A percentile compares a stretch with the other conserved stretches of the same genome.
These are phyloP conservation scores for Kockiozyma suomiensis DNA, from an alignment of 805 yeast genomes.

Conservation along the genomic window DNA sequence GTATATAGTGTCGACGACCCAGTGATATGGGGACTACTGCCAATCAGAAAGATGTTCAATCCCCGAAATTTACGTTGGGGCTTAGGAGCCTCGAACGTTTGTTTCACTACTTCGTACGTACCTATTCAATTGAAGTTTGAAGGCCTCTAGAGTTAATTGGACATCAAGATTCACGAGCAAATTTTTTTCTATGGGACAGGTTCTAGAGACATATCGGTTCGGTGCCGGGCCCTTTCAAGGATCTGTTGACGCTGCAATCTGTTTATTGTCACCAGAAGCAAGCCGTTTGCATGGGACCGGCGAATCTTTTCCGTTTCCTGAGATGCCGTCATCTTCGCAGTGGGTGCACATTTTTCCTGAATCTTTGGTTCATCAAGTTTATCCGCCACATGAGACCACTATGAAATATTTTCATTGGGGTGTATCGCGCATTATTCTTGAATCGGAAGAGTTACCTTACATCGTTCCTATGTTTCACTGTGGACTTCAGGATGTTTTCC, in stretches of 20 bases:
- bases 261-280: slow-evolving; percentile 53
- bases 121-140: background rate
- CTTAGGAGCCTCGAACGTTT: slow-evolving; percentile 87
- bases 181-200: slow-evolving; percentile 86
- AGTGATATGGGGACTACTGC: slow-evolving; percentile 80
- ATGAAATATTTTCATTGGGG: slow-evolving; percentile 98
- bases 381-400: slow-evolving; percentile 77
- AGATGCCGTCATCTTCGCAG: slow-evolving; percentile 23
- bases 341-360: slow-evolving; percentile 98
- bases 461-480: slow-evolving; percentile 81
- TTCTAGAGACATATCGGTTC: slow-evolving; percentile 82
- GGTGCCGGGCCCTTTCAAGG: slow-evolving; percentile 95
- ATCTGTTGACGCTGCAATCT: slow-evolving; percentile 80
- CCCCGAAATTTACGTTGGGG: slow-evolving; percentile 86
- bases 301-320: background rate
- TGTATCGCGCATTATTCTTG: slow-evolving; percentile 77
- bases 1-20: slow-evolving; percentile 78
- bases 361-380: slow-evolving; percentile 82
- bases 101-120: slow-evolving; percentile 57
- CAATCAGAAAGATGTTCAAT: slow-evolving; percentile 64
- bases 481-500: slow-evolving; percentile 85
- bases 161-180: slow-evolving; percentile 34
- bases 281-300: background rate
- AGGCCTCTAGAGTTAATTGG: background rate
- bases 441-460: slow-evolving; percentile 79